Conservation (phyloP, 1,284 basidiomycete species). For the Puccinia hordei region DNA sequence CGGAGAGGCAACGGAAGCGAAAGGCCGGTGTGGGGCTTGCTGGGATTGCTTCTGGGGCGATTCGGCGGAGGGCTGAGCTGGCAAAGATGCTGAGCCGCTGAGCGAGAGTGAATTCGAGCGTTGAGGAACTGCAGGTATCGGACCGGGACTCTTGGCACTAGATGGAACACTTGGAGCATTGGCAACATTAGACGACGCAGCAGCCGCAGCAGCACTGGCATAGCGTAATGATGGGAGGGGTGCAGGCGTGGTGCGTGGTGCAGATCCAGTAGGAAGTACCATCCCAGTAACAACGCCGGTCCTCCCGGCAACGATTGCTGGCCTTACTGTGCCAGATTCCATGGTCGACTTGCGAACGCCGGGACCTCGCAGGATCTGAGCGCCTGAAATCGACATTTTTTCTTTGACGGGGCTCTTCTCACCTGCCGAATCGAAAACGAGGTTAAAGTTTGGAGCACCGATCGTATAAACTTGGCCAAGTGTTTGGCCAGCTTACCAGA, state of each 20-base stretch:
- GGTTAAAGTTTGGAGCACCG: slow-evolving; percentile 53
- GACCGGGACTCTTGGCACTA: slow-evolving; percentile 44
- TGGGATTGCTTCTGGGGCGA: slow-evolving; percentile 53
- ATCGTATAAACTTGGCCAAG: slow-evolving; percentile 48
- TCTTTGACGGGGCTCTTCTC: slow-evolving; percentile 53
- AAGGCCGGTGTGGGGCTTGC: slow-evolving; percentile 59
- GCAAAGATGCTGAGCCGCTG: slow-evolving; percentile 52
- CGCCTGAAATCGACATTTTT: slow-evolving; percentile 63
- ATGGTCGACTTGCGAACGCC: slow-evolving; percentile 55
- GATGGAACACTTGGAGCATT: slow-evolving; percentile 50
- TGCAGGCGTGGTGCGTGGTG: slow-evolving; percentile 62
- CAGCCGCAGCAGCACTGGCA: slow-evolving; percentile 85
- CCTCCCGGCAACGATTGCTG: slow-evolving; percentile 63
- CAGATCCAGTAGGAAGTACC: slow-evolving; percentile 61
- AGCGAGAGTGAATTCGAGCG: slow-evolving; percentile 44
- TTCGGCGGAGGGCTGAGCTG: slow-evolving; percentile 52
- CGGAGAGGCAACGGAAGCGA: slow-evolving; percentile 60
- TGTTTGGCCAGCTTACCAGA: slow-evolving; percentile 35
- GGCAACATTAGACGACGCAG: slow-evolving; percentile 67
- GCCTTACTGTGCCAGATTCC: slow-evolving; percentile 53
- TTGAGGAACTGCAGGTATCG: slow-evolving; percentile 28
- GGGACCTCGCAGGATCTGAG: slow-evolving; percentile 60
- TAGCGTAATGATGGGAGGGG: slow-evolving; percentile 78
- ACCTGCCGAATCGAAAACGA: slow-evolving; percentile 53
- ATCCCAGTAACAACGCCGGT: slow-evolving; percentile 53